Percentiles rank a stretch among this genome's conserved stretches.
phyloP scores from a whole-genome alignment of 108 stramenopile species.

The Pseudonitzschia multiseries region DNA sequence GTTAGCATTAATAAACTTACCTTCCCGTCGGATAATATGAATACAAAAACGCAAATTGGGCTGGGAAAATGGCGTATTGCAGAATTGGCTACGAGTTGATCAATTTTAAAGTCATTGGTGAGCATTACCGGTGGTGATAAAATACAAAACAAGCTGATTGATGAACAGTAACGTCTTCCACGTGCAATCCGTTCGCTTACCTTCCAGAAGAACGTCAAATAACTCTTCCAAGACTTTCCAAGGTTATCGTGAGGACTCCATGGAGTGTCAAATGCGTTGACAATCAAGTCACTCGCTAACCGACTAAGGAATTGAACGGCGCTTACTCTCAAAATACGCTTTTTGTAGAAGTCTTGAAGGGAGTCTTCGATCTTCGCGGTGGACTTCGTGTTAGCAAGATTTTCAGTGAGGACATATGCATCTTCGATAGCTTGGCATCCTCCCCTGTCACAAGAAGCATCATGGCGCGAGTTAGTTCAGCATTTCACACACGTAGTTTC shows the following conservation, averaged over 20 bases:
- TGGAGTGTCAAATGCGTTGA: slow-evolving; percentile 93
- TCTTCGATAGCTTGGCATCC: slow-evolving; percentile 98
- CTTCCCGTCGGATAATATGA: slow-evolving; percentile 81
- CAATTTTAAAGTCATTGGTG: neutral
- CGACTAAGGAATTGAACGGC: slow-evolving; percentile 90
- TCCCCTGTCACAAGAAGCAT: slow-evolving; percentile 42
- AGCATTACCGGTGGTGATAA: neutral
- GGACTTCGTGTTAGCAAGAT: slow-evolving; percentile 69
- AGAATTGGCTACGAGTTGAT: slow-evolving; percentile 49
- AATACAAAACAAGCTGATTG: neutral
- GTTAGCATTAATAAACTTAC: neutral
- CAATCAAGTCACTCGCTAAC: slow-evolving; percentile 92
- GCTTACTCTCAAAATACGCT: slow-evolving; percentile 88
- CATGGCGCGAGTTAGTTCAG: neutral
- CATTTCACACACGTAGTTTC: neutral
- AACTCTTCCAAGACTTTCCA: slow-evolving; percentile 88
- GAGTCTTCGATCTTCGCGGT: slow-evolving; percentile 71
- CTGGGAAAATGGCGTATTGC: slow-evolving; percentile 87
- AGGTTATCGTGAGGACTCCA: slow-evolving; percentile 88
- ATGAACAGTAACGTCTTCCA: neutral
- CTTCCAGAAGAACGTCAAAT: slow-evolving; percentile 92
- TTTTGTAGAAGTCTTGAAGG: slow-evolving; percentile 87
- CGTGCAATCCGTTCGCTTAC: slow-evolving; percentile 9
- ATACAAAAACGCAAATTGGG: slow-evolving; percentile 89
- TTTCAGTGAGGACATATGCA: slow-evolving; percentile 90